A percentile compares a stretch with the other conserved stretches of the same genome.
Evolutionary conservation across 2,329 filamentous ascomycete genomes (phyloP).

Genomic region (Colletotrichum acutatum): DNA sequence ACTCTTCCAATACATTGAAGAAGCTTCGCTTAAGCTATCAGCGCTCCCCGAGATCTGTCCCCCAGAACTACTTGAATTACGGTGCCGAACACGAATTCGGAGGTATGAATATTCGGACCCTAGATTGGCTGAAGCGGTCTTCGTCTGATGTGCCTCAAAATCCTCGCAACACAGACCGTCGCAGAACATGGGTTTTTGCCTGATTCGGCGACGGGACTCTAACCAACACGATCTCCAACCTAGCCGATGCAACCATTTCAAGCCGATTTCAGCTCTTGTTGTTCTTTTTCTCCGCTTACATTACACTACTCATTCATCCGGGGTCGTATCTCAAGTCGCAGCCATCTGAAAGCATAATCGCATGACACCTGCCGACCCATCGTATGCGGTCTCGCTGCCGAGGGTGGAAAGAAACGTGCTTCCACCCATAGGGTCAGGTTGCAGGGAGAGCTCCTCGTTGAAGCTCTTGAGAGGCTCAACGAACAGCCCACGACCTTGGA

Average conservation of each 20-base stretch:
- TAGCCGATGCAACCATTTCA: background rate
- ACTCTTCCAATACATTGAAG: background rate
- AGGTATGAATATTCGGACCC: background rate
- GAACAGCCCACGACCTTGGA: background rate
- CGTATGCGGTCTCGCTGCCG: slow-evolving; percentile 4
- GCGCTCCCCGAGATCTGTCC: background rate
- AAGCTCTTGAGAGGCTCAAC: background rate
- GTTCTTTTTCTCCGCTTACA: background rate
- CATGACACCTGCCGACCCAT: slow-evolving; percentile 29
- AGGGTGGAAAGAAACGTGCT: background rate
- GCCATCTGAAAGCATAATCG: slow-evolving; percentile 13
- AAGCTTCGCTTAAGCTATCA: background rate
- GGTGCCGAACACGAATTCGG: slow-evolving; percentile 17
- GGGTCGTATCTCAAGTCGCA: background rate
- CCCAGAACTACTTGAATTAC: background rate
- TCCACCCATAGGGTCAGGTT: background rate
- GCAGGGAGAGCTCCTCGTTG: background rate
- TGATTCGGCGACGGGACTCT: background rate
- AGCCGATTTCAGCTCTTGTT: background rate
- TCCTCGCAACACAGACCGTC: slow-evolving; percentile 2
- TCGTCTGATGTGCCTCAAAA: slow-evolving; percentile 11
- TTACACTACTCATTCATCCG: background rate
- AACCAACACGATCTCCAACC: background rate
- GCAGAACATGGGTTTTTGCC: background rate
- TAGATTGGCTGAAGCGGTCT: slow-evolving; percentile 1